Base-by-base conservation (phyloP, 2,329 filamentous ascomycete genomes). In the Penicillium verrucosum region DNA sequence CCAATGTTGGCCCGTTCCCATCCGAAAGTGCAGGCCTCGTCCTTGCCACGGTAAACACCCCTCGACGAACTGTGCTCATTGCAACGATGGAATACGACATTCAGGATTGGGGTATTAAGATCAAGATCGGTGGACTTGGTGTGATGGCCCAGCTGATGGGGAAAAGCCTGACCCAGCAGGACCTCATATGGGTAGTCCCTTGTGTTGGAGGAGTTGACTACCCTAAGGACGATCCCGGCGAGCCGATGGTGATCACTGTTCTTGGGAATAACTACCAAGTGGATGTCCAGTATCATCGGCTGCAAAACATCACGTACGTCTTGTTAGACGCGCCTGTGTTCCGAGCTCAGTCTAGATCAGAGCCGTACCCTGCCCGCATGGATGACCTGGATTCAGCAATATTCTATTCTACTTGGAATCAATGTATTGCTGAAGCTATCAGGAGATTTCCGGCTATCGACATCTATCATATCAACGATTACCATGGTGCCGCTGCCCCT, bases 1-100 rank as follows among this genome's bases (percentile, higher is more conserved):
- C 66, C 7, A 65, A 47, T 32, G 12, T 54, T 14, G 43, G 37
- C 71, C 72, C 50, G 60, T 75, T 37, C 68, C 72, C 51, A 72
- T 66, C 49, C 25, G 42, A 53, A 21, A 70, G 64, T 10, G 64
- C 70, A 32, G 70, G 66, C 0, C 62, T 74, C 27, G 67, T 60
- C 29, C 57, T 52, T 34, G 66, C 60, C 36, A 58, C 60, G 6
- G 69, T 75, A 21, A 64, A 29, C 5, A 56, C 43, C 71, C 25
- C 68, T 66, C 61, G 77, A 40, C 77, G 82, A 12, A 87, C 80
- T 37, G 82, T 87, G 4, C 77, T 89, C 30, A 87, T 89, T 51
- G 86, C 85, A 16, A 88, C 86, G 11, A 87, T 88, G 84, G 86
- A 89, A 69, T 89, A 89, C 71, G 85, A 88, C 61, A 89, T 89